phyloP scores from a whole-genome alignment of 441 rosid species.

The Syzygium syzygioides region DNA sequence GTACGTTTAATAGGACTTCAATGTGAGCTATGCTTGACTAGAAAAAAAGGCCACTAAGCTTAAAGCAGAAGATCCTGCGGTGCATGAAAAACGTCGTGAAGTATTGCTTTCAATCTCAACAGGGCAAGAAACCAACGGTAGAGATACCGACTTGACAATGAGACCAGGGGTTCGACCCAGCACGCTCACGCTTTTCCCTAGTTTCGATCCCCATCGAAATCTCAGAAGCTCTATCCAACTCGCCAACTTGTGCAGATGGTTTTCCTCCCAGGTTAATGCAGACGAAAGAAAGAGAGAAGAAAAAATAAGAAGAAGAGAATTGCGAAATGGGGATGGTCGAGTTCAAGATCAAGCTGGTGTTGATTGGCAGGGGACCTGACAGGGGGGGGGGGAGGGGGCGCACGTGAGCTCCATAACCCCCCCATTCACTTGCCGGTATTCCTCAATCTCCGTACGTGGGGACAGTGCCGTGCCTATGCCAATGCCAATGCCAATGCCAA shows the following conservation, averaged over 20 bases:
- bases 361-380: not conserved
- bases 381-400: not conserved
- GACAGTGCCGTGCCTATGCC: not conserved
- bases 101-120: not conserved
- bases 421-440: not conserved
- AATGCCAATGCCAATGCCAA: not conserved
- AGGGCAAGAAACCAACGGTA: not conserved
- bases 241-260: not conserved
- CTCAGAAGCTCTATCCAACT: not conserved
- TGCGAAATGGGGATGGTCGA: not conserved
- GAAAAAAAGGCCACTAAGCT: not conserved
- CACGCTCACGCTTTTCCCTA: not conserved
- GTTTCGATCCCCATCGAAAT: not conserved
- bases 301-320: not conserved
- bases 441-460: not conserved
- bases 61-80: not conserved
- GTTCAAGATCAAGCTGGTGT: not conserved
- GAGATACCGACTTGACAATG: not conserved
- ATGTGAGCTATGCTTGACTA: not conserved
- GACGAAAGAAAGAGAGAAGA: not conserved
- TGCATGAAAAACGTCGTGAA: not conserved
- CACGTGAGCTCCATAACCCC: constrained; percentile 8
- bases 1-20: not conserved
- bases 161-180: not conserved
- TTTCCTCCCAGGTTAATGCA: not conserved